phyloP scores from a whole-genome alignment of 2,329 filamentous ascomycete species.

The Curvularia hawaiiensis region DNA sequence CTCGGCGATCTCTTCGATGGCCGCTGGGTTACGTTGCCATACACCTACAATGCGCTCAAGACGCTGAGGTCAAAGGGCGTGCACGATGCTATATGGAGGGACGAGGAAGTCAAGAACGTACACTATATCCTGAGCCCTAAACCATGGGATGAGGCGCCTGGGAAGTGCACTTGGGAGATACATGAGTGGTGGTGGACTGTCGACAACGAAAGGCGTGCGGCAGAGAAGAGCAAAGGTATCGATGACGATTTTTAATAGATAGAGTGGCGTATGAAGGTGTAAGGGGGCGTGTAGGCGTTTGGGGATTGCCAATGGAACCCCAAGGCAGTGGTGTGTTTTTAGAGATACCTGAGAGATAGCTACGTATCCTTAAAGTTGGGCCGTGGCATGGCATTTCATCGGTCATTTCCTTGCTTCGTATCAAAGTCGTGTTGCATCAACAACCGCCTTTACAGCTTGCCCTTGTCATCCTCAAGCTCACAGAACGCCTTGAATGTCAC shows the following conservation, averaged over 20 bases:
- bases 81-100: conserved; percentile 64
- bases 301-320: neutral
- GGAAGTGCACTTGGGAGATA: conserved; percentile 53
- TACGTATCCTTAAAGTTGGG: neutral
- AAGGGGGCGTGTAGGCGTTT: neutral
- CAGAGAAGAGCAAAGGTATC: conserved; percentile 56
- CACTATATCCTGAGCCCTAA: conserved; percentile 68
- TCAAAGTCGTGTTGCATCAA: neutral
- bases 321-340: neutral
- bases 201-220: conserved; percentile 55
- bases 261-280: neutral
- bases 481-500: conserved; percentile 94
- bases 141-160: conserved; percentile 64
- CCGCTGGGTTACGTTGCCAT: conserved; percentile 64
- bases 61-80: conserved; percentile 62
- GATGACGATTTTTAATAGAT: conserved; percentile 56
- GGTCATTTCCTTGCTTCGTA: neutral
- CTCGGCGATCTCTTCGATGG: conserved; percentile 63
- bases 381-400: conserved; percentile 3
- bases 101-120: conserved; percentile 65
- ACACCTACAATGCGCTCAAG: conserved; percentile 67
- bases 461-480: conserved; percentile 62
- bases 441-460: conserved; percentile 32
- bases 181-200: conserved; percentile 64
- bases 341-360: neutral